A percentile compares a stretch with the other conserved stretches of the same genome.
These are phyloP conservation scores for Salix exigua DNA, from an alignment of 345 rosid species.

Conservation along the genomic window DNA sequence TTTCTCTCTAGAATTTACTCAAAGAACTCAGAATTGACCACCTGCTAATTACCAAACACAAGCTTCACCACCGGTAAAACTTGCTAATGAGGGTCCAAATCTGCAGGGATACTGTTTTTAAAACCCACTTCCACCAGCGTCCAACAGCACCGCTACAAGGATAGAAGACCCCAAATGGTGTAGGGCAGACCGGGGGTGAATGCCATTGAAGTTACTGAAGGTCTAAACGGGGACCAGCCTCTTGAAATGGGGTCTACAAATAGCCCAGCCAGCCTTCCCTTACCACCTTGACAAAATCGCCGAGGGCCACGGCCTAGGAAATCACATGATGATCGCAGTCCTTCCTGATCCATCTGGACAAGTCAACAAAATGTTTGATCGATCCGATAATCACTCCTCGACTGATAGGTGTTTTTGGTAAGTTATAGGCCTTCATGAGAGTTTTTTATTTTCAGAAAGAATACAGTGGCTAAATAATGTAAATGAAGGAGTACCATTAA, in stretches of 20 bases:
- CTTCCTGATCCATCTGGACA: neutral
- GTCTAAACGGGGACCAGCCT: neutral
- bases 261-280: neutral
- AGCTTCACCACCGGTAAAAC: too few species aligned
- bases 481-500: too few species aligned
- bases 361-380: neutral
- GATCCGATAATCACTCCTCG: constrained; percentile 8
- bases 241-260: neutral
- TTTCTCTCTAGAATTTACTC: too few species aligned
- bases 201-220: neutral
- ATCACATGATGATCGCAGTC: constrained; percentile 7
- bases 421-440: neutral
- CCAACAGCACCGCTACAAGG: neutral
- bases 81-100: neutral
- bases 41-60: neutral
- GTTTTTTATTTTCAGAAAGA: too few species aligned
- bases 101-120: neutral
- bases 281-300: neutral
- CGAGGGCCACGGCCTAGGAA: neutral
- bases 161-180: neutral
- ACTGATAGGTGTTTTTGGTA: neutral
- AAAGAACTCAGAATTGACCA: neutral
- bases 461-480: neutral
- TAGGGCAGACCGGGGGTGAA: neutral
- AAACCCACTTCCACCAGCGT: neutral